These are phyloP conservation scores for Lactarius akahatsu DNA, from an alignment of 768 basidiomycete species.

Conservation along the genomic window DNA sequence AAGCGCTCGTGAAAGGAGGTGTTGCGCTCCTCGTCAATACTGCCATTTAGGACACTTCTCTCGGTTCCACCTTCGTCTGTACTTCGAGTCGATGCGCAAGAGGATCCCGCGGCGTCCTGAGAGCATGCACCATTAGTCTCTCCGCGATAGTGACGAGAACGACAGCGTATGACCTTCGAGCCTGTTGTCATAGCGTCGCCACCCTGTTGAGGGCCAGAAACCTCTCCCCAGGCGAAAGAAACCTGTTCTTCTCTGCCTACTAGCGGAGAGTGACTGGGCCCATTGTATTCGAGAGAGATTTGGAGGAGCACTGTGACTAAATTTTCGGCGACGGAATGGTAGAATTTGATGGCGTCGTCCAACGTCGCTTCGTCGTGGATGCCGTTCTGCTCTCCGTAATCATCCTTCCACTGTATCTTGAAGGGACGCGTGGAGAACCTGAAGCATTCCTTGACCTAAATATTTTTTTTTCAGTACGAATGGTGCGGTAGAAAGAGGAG, in stretches of 20 bases:
- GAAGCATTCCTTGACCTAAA: conserved; percentile 83
- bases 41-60: background rate
- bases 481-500: conserved; percentile 12
- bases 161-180: conserved; percentile 53
- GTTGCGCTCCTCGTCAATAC: background rate
- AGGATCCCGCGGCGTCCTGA: background rate
- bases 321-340: conserved; percentile 70
- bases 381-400: conserved; percentile 75
- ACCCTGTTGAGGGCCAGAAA: conserved; percentile 48
- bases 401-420: conserved; percentile 79
- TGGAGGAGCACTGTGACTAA: conserved; percentile 68
- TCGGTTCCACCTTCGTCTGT: background rate
- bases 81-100: background rate
- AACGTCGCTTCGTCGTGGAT: conserved; percentile 76
- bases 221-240: conserved; percentile 49
- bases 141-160: conserved; percentile 5
- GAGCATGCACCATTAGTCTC: conserved; percentile 10
- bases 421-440: conserved; percentile 68
- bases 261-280: conserved; percentile 78
- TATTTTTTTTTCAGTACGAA: conserved; percentile 12
- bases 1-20: background rate
- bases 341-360: conserved; percentile 85
- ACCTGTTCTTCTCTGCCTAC: conserved; percentile 75
- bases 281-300: conserved; percentile 85
- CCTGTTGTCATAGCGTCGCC: conserved; percentile 77